Percentiles rank a stretch among this genome's conserved stretches.
Conservation (phyloP, 306 rosid genomes). For the Corylus heterophylla region DNA sequence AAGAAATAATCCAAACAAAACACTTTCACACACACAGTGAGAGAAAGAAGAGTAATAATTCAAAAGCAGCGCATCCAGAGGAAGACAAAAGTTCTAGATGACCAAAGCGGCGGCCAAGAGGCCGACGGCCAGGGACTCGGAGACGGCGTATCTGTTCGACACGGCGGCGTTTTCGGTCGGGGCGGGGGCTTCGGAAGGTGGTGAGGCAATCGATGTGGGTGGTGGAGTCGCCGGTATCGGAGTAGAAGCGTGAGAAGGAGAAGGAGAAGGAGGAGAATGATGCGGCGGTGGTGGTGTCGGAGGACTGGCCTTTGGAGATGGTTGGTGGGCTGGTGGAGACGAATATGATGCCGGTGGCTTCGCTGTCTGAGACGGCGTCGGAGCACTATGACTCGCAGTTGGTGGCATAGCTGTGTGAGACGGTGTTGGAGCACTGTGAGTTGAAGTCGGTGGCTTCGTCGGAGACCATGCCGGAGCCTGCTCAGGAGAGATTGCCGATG, state of each 20-base stretch:
- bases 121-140: constrained; percentile 31
- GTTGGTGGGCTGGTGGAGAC: background rate
- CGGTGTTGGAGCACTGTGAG: background rate
- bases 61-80: background rate
- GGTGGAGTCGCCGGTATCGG: constrained; percentile 26
- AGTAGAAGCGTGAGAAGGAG: background rate
- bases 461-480: background rate
- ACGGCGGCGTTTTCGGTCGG: constrained; percentile 27
- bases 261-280: constrained; percentile 27
- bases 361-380: background rate
- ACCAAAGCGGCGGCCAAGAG: constrained; percentile 32
- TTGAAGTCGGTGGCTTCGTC: background rate
- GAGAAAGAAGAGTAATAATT: background rate
- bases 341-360: background rate
- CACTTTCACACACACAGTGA: background rate
- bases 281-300: background rate
- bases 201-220: constrained; percentile 27
- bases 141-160: constrained; percentile 12
- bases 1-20: background rate
- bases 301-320: constrained; percentile 6
- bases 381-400: background rate
- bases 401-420: background rate
- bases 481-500: constrained; percentile 15
- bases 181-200: constrained; percentile 36
- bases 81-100: constrained; percentile 26